Conservation (phyloP, 1,139 yeast species). For the Magnusiomyces suaveolens region DNA sequence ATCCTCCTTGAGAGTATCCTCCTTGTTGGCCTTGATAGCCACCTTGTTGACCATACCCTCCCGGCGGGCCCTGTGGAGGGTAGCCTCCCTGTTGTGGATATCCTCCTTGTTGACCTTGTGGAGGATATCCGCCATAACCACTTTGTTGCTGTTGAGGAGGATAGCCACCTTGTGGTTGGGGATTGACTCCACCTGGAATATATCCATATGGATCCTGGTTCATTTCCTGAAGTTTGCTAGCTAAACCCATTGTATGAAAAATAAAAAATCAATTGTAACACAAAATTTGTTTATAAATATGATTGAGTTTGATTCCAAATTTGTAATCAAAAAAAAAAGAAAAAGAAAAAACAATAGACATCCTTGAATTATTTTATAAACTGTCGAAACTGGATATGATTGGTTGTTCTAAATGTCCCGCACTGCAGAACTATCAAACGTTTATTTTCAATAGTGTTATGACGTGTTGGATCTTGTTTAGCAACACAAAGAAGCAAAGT, state of each 20-base stretch:
- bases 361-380: too few species aligned
- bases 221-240: constrained; percentile 13
- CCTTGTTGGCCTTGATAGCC: neutral
- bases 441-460: too few species aligned
- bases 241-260: constrained; percentile 11
- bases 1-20: neutral
- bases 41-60: neutral
- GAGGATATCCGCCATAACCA: constrained; percentile 5
- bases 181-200: constrained; percentile 3
- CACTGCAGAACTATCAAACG: too few species aligned
- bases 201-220: constrained; percentile 11
- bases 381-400: too few species aligned
- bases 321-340: too few species aligned
- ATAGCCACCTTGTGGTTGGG: constrained; percentile 8
- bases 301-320: too few species aligned
- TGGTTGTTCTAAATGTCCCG: too few species aligned
- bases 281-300: neutral
- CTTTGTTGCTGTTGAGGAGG: neutral
- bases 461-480: too few species aligned
- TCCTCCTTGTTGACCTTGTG: neutral
- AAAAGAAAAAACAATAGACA: too few species aligned
- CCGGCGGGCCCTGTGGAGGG: neutral
- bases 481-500: too few species aligned
- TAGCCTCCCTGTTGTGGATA: constrained; percentile 6
- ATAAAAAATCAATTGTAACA: neutral